Evolutionary conservation across 768 basidiomycete genomes (phyloP), one percentile per base, ranked within the genome.

Genomic region (Suillus subaureus): DNA sequence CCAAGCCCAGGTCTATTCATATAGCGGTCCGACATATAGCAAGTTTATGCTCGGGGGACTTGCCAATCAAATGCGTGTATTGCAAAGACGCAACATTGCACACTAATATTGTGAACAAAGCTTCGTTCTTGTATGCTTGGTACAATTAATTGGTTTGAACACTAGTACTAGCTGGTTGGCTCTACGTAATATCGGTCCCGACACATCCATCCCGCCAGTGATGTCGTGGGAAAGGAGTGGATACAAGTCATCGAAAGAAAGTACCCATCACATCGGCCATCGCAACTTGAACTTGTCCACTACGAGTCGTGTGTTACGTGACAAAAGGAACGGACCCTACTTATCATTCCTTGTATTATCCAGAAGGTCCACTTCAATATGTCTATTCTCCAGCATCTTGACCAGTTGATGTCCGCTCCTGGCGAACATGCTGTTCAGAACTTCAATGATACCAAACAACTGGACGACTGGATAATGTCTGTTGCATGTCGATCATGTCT

Each of bases 321-420:
- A 18, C 57, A 26, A 55, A 26, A 16, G 23, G 15, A 39, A 58
- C 26, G 26, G 42, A 28, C 26, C 21, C 21, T 40, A 1, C 16
- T 18, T 18, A 18, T 26, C 8, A 39, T 56, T 8, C 6, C 33
- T 37, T 37, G 15, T 39, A 37, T 12, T 40, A 39, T 18, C 57
- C 39, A 11, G 39, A 40, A 11, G 26, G 18, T n/a, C 58, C 26
- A 60, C 40, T 21, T 23, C 21, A 42, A 21, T 6, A 60, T 60
- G 58, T 60, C 58, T 21, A 60, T 60, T 60, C 58, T 60, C 40
- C 26, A 42, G 26, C 58, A 60, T 42, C 58, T 60, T 31, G 18
- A 42, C 26, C 58, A 31, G 40, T 42, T 60, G 28, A 60, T 40
- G 1, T 60, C 58, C 13, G 23, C 26, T 43, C 58, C 58, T 60